These are phyloP conservation scores for Straminergon stramineum DNA, from an alignment of 225 moss, liverwort and hornwort species.

Conservation along the genomic window DNA sequence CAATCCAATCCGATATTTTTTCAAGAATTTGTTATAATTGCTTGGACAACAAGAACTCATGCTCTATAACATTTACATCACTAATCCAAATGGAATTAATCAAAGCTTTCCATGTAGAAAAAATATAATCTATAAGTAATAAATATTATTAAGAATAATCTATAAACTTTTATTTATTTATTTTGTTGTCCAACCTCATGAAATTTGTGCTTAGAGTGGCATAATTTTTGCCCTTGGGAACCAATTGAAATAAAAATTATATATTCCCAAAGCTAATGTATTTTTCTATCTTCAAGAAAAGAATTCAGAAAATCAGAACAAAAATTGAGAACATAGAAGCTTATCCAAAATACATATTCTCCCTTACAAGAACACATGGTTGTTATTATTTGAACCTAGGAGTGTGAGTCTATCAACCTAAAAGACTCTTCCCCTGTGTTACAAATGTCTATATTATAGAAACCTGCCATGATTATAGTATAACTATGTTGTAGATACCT, in stretches of 20 bases:
- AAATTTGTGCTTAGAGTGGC: background rate
- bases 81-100: background rate
- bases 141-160: too few relatives aligned
- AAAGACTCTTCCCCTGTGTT: too few relatives aligned
- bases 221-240: accelerated
- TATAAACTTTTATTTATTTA: background rate
- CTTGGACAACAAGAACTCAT: background rate
- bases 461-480: too few relatives aligned
- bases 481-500: too few relatives aligned
- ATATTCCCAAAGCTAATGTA: accelerated
- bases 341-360: background rate
- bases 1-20: background rate
- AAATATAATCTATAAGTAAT: background rate
- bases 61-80: background rate
- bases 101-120: background rate
- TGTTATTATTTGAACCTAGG: too few relatives aligned
- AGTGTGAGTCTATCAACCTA: too few relatives aligned
- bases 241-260: background rate
- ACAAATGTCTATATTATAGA: too few relatives aligned
- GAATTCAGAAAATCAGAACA: accelerated
- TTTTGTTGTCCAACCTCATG: accelerated
- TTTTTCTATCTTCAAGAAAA: background rate
- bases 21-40: background rate
- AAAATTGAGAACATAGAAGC: background rate
- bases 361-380: too few relatives aligned